phyloP scores from a whole-genome alignment of 345 rosid species.

The Pistacia vera region DNA sequence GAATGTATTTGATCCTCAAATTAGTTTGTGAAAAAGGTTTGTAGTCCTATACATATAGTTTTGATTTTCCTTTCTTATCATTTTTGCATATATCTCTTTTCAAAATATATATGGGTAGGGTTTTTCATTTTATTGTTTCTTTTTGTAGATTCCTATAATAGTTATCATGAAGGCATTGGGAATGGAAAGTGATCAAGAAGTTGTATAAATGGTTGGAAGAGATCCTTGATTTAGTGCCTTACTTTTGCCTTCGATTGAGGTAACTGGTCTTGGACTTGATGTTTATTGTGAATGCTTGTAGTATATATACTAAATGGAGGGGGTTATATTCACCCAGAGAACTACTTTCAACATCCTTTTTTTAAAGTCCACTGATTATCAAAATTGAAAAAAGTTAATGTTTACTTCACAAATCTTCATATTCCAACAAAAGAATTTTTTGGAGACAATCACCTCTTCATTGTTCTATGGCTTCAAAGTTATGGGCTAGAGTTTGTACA shows the following conservation, averaged over 20 bases:
- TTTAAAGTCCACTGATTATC: no score
- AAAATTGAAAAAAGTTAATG: no score
- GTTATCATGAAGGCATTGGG: conserved; percentile 94
- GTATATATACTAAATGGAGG: no score
- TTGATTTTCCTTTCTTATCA: neutral
- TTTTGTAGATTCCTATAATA: conserved; percentile 74
- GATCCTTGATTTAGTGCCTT: conserved; percentile 81
- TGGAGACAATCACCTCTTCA: no score
- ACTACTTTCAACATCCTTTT: no score
- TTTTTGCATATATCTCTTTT: neutral
- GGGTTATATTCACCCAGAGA: no score
- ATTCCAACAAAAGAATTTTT: no score
- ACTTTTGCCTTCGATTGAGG: conserved; percentile 90
- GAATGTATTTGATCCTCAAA: conserved; percentile 77
- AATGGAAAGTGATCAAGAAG: conserved; percentile 55
- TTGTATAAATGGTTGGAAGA: conserved; percentile 93
- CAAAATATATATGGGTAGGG: neutral
- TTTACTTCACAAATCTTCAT: no score
- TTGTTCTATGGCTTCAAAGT: no score
- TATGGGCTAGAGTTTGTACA: no score
- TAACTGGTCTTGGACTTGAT: conserved; percentile 23
- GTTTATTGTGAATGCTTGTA: no score
- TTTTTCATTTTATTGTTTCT: neutral
- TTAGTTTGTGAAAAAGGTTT: conserved; percentile 68
- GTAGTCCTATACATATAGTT: neutral